A percentile compares a stretch with the other conserved stretches of the same genome.
Conservation (phyloP, 306 rosid genomes). For the Begonia fuchsioides region DNA sequence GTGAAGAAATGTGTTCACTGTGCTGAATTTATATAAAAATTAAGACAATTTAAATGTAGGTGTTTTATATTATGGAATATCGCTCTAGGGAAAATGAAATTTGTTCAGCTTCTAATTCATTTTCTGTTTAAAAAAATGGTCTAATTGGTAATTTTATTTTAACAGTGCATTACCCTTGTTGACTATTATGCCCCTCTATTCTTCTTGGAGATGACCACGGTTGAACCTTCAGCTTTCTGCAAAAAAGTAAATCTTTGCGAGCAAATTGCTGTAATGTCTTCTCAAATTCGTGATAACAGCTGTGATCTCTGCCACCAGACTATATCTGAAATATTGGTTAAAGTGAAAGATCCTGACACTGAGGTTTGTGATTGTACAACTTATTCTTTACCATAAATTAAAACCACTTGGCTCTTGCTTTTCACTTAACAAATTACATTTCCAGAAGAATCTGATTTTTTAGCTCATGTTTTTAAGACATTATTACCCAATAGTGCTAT, state of each 20-base stretch:
- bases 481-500: no score
- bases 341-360: slow-evolving; percentile 67
- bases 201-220: slow-evolving; percentile 40
- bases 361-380: slow-evolving; percentile 30
- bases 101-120: no score
- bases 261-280: slow-evolving; percentile 25
- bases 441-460: background rate
- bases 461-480: background rate
- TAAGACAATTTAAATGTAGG: no score
- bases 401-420: background rate
- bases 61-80: no score
- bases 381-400: slow-evolving; percentile 1
- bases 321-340: slow-evolving; percentile 36
- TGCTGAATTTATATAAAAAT: no score
- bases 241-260: slow-evolving; percentile 49
- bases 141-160: background rate
- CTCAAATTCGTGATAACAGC: slow-evolving; percentile 41
- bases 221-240: slow-evolving; percentile 58
- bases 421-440: background rate
- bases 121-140: background rate
- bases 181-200: slow-evolving; percentile 69
- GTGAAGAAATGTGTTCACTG: no score
- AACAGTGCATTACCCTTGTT: slow-evolving; percentile 66
- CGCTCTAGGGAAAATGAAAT: no score
- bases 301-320: slow-evolving; percentile 57